Evolutionary conservation across 2,329 filamentous ascomycete genomes (phyloP).

Genomic region (Didymella sp.): DNA sequence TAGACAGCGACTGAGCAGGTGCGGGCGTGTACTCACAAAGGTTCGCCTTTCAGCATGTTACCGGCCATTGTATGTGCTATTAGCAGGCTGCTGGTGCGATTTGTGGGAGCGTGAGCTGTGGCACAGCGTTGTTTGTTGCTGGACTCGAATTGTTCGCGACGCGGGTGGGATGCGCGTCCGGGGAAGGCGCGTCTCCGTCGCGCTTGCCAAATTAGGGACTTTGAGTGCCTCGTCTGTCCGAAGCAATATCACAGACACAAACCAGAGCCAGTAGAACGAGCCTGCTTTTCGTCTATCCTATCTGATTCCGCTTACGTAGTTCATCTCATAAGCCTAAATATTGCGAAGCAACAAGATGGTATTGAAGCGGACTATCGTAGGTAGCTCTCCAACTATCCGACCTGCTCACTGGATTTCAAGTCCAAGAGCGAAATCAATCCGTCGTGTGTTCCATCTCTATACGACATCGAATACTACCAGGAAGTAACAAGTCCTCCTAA

Average conservation of each 20-base stretch:
- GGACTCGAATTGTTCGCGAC: constrained; percentile 6
- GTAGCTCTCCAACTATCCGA: background rate
- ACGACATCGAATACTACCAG: background rate
- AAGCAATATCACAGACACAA: background rate
- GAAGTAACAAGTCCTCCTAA: background rate
- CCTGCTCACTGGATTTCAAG: background rate
- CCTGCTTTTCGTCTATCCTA: background rate
- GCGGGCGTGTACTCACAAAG: constrained; percentile 35
- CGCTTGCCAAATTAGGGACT: constrained; percentile 12
- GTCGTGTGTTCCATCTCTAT: background rate
- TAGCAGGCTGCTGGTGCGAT: background rate
- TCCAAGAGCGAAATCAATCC: background rate
- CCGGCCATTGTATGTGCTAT: constrained; percentile 20
- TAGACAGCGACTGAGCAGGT: constrained; percentile 8
- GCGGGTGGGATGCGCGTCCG: constrained; percentile 10
- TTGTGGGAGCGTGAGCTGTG: background rate
- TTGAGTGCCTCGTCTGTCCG: background rate
- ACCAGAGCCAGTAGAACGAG: background rate
- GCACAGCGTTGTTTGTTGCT: background rate
- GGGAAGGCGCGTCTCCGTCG: constrained; percentile 11
- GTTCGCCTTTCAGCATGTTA: constrained; percentile 36
- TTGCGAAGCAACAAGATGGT: background rate
- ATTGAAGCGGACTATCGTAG: background rate
- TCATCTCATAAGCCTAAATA: too few species aligned
- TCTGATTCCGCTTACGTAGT: background rate